Conservation (phyloP, 1,284 basidiomycete genomes). For the Cutaneotrichosporon sp. region DNA sequence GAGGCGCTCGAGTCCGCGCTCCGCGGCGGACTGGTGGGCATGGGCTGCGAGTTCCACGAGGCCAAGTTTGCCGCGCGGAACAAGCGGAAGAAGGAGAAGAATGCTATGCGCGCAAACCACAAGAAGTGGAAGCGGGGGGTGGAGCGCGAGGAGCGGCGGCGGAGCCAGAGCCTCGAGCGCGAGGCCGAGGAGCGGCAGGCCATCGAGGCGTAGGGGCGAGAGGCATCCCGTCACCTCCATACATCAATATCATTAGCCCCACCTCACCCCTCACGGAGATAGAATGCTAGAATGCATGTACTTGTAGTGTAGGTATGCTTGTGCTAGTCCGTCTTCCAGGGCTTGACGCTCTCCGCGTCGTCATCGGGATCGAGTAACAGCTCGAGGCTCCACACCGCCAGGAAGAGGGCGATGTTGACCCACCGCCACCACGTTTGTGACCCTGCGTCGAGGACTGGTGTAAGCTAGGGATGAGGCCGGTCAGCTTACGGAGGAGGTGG, state of each 20-base stretch:
- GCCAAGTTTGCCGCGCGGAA: constrained; percentile 47
- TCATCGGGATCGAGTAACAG: constrained; percentile 53
- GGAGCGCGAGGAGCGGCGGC: constrained; percentile 8
- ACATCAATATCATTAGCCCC: neutral
- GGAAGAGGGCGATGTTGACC: constrained; percentile 53
- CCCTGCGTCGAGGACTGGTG: constrained; percentile 53
- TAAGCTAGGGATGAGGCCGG: neutral
- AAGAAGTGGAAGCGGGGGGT: constrained; percentile 1
- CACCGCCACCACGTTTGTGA: constrained; percentile 55
- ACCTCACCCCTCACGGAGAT: constrained; percentile 6
- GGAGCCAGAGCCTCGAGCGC: neutral
- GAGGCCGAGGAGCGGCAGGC: neutral
- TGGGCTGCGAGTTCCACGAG: constrained; percentile 55
- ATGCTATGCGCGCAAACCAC: constrained; percentile 14
- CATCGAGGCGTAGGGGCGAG: neutral
- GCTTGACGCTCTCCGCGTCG: constrained; percentile 39
- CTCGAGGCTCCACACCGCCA: constrained; percentile 53
- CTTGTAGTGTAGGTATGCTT: neutral
- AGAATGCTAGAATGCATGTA: constrained; percentile 13
- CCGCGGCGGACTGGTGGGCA: constrained; percentile 42
- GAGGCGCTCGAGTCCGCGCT: constrained; percentile 34
- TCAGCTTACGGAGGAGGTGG: constrained; percentile 50
- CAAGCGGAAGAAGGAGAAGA: constrained; percentile 41
- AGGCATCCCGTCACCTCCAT: no score
- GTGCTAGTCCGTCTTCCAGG: constrained; percentile 51